phyloP scores from a whole-genome alignment of 495 filamentous ascomycete species.

The Aspergillus heteromorphus region DNA sequence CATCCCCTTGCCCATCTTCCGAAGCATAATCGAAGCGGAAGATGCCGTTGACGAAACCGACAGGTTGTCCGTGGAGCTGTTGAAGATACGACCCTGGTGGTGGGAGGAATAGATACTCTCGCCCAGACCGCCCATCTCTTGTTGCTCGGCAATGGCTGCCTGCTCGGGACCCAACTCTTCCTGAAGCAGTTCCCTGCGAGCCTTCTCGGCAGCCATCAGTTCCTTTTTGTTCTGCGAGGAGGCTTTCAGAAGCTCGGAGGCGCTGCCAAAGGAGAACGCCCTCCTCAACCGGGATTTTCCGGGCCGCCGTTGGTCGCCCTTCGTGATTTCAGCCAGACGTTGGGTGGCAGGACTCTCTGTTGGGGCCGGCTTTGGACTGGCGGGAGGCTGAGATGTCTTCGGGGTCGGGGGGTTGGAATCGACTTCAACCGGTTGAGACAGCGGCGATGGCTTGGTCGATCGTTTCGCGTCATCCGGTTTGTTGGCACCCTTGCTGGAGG shows the following conservation, averaged over 20 bases:
- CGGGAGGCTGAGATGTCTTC: conserved; percentile 13
- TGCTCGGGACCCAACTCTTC: conserved; percentile 79
- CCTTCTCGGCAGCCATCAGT: conserved; percentile 53
- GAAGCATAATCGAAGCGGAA: conserved; percentile 97
- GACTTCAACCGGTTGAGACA: conserved; percentile 76
- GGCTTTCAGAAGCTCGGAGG: conserved; percentile 79
- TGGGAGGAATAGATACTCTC: conserved; percentile 76
- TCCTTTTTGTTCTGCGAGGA: conserved; percentile 59
- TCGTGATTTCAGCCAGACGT: conserved; percentile 73
- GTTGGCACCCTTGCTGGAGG: conserved; percentile 53
- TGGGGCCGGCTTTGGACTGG: conserved; percentile 21
- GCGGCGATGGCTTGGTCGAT: conserved; percentile 71
- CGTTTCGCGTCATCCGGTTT: conserved; percentile 70
- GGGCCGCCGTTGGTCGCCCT: conserved; percentile 64
- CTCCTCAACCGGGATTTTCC: conserved; percentile 84
- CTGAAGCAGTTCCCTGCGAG: conserved; percentile 64
- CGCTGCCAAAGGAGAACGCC: conserved; percentile 96
- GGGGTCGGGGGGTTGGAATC: conserved; percentile 32
- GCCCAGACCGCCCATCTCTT: conserved; percentile 87
- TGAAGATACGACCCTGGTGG: conserved; percentile 78
- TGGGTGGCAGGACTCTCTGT: conserved; percentile 66
- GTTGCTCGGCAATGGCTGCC: conserved; percentile 80
- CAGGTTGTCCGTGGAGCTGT: conserved; percentile 90
- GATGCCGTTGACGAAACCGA: conserved; percentile 97
- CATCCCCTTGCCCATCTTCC: conserved; percentile 98